A percentile compares a stretch with the other conserved stretches of the same genome.
Conservation (phyloP, 352 stramenopile genomes). For the Aphanomyces stellatus region DNA sequence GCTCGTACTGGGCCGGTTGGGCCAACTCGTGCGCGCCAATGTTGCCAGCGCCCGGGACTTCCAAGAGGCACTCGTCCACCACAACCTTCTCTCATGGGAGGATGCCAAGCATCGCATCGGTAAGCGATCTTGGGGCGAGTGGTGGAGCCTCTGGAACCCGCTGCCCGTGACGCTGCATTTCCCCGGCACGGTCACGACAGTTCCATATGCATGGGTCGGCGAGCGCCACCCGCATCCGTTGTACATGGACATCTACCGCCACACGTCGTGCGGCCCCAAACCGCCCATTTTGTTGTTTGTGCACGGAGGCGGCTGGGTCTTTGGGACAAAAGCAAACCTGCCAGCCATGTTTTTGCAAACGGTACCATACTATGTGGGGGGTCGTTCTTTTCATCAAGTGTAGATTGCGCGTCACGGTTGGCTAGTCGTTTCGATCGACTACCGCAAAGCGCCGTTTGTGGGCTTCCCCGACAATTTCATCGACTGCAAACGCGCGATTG, state of each 20-base stretch:
- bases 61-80: slow-evolving; percentile 28
- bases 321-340: slow-evolving; percentile 36
- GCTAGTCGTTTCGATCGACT: slow-evolving; percentile 72
- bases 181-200: slow-evolving; percentile 32
- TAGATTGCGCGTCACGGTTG: slow-evolving; percentile 35
- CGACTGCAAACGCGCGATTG: slow-evolving; percentile 58
- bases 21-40: slow-evolving; percentile 38
- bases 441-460: slow-evolving; percentile 57
- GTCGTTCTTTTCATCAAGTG: not conserved
- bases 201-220: slow-evolving; percentile 60
- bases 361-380: too few species aligned
- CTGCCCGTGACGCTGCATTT: slow-evolving; percentile 49
- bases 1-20: slow-evolving; percentile 38
- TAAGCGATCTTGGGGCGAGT: slow-evolving; percentile 37
- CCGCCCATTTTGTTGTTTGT: slow-evolving; percentile 70
- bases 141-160: slow-evolving; percentile 48
- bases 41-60: slow-evolving; percentile 36
- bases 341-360: slow-evolving; percentile 53
- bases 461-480: slow-evolving; percentile 60
- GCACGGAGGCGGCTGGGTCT: slow-evolving; percentile 68
- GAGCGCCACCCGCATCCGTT: slow-evolving; percentile 43
- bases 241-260: slow-evolving; percentile 70
- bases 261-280: slow-evolving; percentile 36
- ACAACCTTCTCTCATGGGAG: slow-evolving; percentile 27
- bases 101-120: slow-evolving; percentile 32